phyloP scores from a whole-genome alignment of 129 eudicot species.

The Smallanthus sonchifolius region DNA sequence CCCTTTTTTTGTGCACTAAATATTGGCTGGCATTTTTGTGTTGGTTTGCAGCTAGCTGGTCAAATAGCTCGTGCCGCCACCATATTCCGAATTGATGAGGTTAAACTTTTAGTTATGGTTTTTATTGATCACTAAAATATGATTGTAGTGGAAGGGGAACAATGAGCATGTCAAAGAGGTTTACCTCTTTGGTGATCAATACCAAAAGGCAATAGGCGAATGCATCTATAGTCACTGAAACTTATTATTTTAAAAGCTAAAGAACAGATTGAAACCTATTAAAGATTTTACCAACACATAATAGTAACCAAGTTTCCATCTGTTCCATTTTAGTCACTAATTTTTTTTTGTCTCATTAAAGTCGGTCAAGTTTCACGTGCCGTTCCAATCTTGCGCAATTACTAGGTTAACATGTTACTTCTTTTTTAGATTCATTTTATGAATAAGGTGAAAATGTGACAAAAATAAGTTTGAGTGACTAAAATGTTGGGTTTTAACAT shows the following conservation, averaged over 20 bases:
- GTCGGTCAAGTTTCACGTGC: too few species aligned
- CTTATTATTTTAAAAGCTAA: not conserved
- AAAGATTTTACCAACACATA: not conserved
- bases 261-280: not conserved
- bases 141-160: not conserved
- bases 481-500: too few species aligned
- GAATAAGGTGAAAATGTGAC: too few species aligned
- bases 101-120: not conserved
- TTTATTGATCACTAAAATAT: not conserved
- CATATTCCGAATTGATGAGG: conserved; percentile 90
- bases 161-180: not conserved
- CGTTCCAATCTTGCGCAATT: too few species aligned
- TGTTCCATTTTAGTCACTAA: too few species aligned
- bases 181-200: not conserved
- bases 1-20: not conserved
- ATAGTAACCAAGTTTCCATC: too few species aligned
- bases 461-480: too few species aligned
- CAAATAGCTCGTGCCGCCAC: conserved; percentile 97
- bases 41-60: conserved; percentile 67
- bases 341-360: too few species aligned
- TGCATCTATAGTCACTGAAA: not conserved
- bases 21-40: not conserved
- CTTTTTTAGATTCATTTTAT: too few species aligned
- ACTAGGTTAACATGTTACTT: too few species aligned
- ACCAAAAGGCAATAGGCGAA: not conserved